These are phyloP conservation scores for Xylaria acuta DNA, from an alignment of 495 filamentous ascomycete genomes.

Conservation along the genomic window DNA sequence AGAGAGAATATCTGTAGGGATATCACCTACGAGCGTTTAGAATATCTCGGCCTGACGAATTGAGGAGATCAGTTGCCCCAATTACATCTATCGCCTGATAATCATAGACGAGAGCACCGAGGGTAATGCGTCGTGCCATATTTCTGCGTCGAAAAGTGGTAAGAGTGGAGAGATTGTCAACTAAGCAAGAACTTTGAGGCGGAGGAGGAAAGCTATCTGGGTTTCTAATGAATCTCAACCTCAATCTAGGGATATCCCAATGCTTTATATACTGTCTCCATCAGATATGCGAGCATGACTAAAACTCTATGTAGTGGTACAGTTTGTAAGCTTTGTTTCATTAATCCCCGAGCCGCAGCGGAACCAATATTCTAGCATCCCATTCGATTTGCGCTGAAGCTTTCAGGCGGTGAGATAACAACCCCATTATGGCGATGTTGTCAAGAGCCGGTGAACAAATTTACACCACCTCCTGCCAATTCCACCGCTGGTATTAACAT, in stretches of 20 bases:
- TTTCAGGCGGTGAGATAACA: not conserved
- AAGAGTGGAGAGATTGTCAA: not conserved
- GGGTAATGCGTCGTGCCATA: constrained; percentile 37
- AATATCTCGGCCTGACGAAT: constrained; percentile 32
- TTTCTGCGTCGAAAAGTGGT: not conserved
- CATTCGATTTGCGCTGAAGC: not conserved
- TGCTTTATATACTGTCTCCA: not conserved
- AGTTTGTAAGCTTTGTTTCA: not conserved
- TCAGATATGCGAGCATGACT: not conserved
- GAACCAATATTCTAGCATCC: not conserved
- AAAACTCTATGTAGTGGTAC: not conserved
- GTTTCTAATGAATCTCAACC: not conserved
- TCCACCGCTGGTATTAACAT: not conserved
- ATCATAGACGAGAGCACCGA: constrained; percentile 36
- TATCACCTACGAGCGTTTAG: constrained; percentile 20
- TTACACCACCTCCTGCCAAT: not conserved
- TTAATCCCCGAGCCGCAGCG: constrained; percentile 20
- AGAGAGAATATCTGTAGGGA: not conserved
- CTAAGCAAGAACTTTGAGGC: not conserved
- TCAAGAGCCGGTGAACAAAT: not conserved
- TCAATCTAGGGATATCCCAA: not conserved
- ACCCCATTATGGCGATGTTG: not conserved
- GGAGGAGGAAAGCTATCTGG: not conserved
- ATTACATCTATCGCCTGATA: constrained; percentile 46
- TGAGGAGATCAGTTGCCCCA: constrained; percentile 44